These are phyloP conservation scores for Boletus rubroflammeus DNA, from an alignment of 768 basidiomycete genomes.

Conservation along the genomic window DNA sequence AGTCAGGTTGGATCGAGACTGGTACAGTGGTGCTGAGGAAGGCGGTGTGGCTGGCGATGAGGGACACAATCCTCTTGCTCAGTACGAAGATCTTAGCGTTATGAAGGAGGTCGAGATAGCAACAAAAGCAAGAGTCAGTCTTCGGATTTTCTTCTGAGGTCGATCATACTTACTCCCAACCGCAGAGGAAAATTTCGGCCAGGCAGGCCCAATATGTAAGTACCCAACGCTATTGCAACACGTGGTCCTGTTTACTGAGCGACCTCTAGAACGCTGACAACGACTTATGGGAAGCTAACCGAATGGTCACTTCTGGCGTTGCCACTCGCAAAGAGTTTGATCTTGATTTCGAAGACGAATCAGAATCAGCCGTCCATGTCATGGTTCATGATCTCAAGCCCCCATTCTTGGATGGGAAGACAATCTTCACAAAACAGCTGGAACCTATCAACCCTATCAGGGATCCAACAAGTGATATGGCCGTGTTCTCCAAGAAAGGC, in stretches of 20 bases:
- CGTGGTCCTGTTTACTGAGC: slow-evolving; percentile 15
- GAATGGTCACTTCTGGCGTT: slow-evolving; percentile 94
- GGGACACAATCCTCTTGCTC: slow-evolving; percentile 87
- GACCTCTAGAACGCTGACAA: slow-evolving; percentile 85
- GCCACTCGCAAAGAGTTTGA: slow-evolving; percentile 84
- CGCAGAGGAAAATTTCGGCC: slow-evolving; percentile 84
- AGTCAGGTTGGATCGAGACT: slow-evolving; percentile 85
- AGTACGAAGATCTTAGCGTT: slow-evolving; percentile 81
- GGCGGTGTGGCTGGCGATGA: slow-evolving; percentile 84
- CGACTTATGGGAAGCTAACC: slow-evolving; percentile 97
- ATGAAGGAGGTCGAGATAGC: slow-evolving; percentile 73
- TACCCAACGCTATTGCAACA: slow-evolving; percentile 3
- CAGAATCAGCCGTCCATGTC: slow-evolving; percentile 94
- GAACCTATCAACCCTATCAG: slow-evolving; percentile 97
- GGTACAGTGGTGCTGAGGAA: slow-evolving; percentile 93
- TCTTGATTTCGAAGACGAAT: slow-evolving; percentile 94
- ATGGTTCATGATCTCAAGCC: slow-evolving; percentile 97
- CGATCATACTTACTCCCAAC: slow-evolving; percentile 15
- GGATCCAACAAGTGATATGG: slow-evolving; percentile 92
- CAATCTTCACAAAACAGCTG: slow-evolving; percentile 93
- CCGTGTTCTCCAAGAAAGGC: slow-evolving; percentile 96
- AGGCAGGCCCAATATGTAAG: slow-evolving; percentile 94
- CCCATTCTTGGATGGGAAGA: slow-evolving; percentile 95
- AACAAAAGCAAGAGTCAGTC: slow-evolving; percentile 66
- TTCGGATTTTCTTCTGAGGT: background rate